Conservation (phyloP, 495 filamentous ascomycete species). For the Echria macrotheca region DNA sequence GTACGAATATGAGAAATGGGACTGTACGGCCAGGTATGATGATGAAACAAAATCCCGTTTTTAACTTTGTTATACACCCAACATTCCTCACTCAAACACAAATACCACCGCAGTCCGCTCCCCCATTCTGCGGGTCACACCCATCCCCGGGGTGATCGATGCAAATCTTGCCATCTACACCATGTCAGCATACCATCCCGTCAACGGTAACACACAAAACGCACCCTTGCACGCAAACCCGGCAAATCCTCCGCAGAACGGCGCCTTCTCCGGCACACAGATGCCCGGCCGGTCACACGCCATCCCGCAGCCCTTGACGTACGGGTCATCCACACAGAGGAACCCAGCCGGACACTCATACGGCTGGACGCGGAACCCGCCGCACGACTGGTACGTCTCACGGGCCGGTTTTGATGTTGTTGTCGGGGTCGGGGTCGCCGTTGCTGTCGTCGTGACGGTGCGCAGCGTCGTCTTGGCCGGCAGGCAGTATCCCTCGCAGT, state of each 20-base stretch:
- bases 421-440: slow-evolving; percentile 1
- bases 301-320: slow-evolving; percentile 23
- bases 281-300: slow-evolving; percentile 27
- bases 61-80: neutral
- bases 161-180: slow-evolving; percentile 16
- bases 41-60: neutral
- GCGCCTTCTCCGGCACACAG: slow-evolving; percentile 18
- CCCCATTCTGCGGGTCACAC: slow-evolving; percentile 24
- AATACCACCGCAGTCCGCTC: slow-evolving; percentile 27
- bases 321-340: slow-evolving; percentile 28
- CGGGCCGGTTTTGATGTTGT: neutral
- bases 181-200: neutral
- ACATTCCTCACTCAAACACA: slow-evolving; percentile 15
- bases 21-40: no score
- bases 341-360: slow-evolving; percentile 14
- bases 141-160: slow-evolving; percentile 29
- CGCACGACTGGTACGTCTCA: slow-evolving; percentile 20
- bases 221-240: slow-evolving; percentile 19
- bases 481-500: slow-evolving; percentile 19
- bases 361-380: slow-evolving; percentile 20
- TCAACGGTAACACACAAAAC: neutral
- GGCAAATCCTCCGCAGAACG: slow-evolving; percentile 28
- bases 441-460: slow-evolving; percentile 1
- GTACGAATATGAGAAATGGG: no score
- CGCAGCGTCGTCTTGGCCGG: neutral